Percentiles rank a stretch among this genome's conserved stretches.
Evolutionary conservation across 2,329 filamentous ascomycete species (phyloP).

Genomic region (Stenocarpella maydis): DNA sequence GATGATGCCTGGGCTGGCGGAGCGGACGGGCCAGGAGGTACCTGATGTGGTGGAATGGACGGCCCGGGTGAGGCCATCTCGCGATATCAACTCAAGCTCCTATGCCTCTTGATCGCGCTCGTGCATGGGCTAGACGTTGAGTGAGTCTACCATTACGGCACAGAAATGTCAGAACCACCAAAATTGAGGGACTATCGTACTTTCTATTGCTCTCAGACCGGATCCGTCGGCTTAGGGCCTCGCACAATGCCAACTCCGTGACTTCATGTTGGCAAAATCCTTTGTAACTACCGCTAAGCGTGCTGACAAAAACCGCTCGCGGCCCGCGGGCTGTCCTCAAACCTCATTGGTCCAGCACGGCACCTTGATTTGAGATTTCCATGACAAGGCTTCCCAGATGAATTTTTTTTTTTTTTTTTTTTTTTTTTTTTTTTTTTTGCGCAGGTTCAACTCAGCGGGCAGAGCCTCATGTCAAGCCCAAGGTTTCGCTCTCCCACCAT

Average conservation of each 20-base stretch:
- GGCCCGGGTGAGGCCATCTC: background rate
- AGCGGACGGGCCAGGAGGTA: too few species aligned
- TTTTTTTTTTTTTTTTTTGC: too few species aligned
- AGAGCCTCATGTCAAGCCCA: constrained; percentile 22
- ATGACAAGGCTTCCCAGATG: rapidly evolving
- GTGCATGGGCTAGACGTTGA: background rate
- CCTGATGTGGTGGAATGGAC: background rate
- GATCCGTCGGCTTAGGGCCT: background rate
- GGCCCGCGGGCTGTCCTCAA: too few species aligned
- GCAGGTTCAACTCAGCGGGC: background rate
- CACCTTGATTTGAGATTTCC: background rate
- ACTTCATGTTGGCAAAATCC: background rate
- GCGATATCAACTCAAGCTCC: background rate
- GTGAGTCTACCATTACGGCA: too few species aligned
- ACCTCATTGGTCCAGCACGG: too few species aligned
- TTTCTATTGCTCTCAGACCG: background rate
- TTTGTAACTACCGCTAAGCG: background rate
- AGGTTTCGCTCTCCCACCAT: constrained; percentile 64
- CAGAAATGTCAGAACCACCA: background rate
- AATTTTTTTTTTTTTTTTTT: too few species aligned
- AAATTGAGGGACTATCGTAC: background rate
- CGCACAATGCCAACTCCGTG: background rate
- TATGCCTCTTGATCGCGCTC: background rate
- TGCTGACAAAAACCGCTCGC: too few species aligned
- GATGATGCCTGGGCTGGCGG: too few species aligned